A percentile compares a stretch with the other conserved stretches of the same genome.
Evolutionary conservation across 164 flowering plant species (phyloP).

Genomic region (Houttuynia cordata): DNA sequence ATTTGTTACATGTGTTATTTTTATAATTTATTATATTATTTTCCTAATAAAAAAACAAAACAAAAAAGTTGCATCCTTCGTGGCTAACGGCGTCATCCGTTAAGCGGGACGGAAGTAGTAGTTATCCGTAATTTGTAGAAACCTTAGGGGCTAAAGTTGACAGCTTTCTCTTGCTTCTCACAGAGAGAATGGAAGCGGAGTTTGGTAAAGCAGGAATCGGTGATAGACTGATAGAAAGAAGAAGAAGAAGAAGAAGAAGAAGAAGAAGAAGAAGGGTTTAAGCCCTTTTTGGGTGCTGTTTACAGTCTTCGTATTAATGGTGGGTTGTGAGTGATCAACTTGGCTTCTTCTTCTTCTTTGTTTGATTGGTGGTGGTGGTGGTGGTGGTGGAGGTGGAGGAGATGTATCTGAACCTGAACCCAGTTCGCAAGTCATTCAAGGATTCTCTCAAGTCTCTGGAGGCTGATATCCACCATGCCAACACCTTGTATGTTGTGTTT

Average conservation of each 20-base stretch:
- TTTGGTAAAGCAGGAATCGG: background rate
- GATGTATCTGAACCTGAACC: conserved; percentile 28
- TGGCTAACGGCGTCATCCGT: too few species aligned
- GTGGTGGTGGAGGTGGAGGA: background rate
- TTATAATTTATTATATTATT: too few species aligned
- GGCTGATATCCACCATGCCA: conserved; percentile 87
- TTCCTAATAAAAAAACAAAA: too few species aligned
- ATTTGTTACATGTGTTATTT: too few species aligned
- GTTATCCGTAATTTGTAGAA: too few species aligned
- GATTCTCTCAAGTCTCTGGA: conserved; percentile 68
- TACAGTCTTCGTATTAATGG: background rate
- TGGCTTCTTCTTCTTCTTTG: background rate
- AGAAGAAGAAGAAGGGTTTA: background rate
- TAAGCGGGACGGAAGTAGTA: too few species aligned
- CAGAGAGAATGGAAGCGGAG: too few species aligned
- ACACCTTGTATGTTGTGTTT: conserved; percentile 44
- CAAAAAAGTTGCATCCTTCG: too few species aligned
- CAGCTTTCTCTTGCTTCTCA: too few species aligned
- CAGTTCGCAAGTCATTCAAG: conserved; percentile 70
- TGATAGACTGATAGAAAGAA: background rate
- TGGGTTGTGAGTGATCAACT: background rate
- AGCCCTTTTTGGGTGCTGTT: background rate
- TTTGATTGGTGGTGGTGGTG: background rate
- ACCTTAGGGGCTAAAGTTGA: too few species aligned
- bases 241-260: background rate